A percentile compares a stretch with the other conserved stretches of the same genome.
phyloP scores from a whole-genome alignment of 257 asterid genomes.

The Gentiana dahurica region DNA sequence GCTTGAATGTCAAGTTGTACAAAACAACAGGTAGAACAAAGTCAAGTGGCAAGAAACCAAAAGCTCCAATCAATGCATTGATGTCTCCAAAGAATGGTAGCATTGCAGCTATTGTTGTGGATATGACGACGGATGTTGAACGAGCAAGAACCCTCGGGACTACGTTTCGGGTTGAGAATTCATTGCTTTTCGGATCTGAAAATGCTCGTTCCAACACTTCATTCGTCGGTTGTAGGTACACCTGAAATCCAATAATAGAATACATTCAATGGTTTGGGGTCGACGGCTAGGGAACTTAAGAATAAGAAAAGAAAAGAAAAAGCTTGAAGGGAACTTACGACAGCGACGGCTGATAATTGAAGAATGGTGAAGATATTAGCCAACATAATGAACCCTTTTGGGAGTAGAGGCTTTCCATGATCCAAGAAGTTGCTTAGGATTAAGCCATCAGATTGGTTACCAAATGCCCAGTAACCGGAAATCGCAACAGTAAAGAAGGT shows the following conservation, averaged over 20 bases:
- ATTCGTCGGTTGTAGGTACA: slow-evolving; percentile 86
- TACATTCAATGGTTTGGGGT: too few species aligned
- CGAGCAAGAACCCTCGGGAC: slow-evolving; percentile 58
- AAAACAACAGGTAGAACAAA: slow-evolving; percentile 73
- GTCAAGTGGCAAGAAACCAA: slow-evolving; percentile 88
- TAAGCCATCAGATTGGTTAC: slow-evolving; percentile 47
- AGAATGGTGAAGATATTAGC: slow-evolving; percentile 66
- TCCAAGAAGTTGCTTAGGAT: slow-evolving; percentile 58
- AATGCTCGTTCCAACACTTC: slow-evolving; percentile 65
- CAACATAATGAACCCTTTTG: slow-evolving; percentile 60
- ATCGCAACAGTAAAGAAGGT: slow-evolving; percentile 79
- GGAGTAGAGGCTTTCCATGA: slow-evolving; percentile 43
- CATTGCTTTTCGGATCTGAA: slow-evolving; percentile 43
- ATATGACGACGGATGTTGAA: slow-evolving; percentile 45
- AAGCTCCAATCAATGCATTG: slow-evolving; percentile 70
- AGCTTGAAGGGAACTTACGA: slow-evolving; percentile 26
- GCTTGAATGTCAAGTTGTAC: slow-evolving; percentile 77
- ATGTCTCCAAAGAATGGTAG: slow-evolving; percentile 89
- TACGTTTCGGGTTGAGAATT: slow-evolving; percentile 57
- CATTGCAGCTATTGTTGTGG: slow-evolving; percentile 80
- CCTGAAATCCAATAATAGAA: slow-evolving; percentile 22
- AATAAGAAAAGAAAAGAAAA: neutral
- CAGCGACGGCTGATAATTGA: slow-evolving; percentile 87
- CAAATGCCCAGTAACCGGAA: slow-evolving; percentile 94
- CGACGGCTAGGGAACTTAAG: too few species aligned